Evolutionary conservation across 2,329 filamentous ascomycete species (phyloP).

Genomic region (Epicoccum nigrum): DNA sequence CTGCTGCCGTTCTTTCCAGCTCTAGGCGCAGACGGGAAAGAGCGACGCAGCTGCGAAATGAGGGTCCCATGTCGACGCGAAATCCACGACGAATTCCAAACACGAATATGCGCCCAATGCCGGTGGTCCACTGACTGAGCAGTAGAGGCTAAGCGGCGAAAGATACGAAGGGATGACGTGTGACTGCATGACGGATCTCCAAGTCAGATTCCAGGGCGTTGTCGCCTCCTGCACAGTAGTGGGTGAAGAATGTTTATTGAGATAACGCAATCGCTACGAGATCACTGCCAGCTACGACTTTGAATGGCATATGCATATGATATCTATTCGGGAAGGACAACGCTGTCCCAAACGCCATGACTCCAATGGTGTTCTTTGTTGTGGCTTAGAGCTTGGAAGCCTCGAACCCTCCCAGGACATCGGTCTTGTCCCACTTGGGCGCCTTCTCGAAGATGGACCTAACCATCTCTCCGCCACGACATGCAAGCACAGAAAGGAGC

Average conservation of each 20-base stretch:
- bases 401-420: constrained; percentile 35
- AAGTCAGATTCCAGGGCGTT: neutral
- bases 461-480: constrained; percentile 78
- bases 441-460: constrained; percentile 69
- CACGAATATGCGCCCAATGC: neutral
- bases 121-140: neutral
- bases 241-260: constrained; percentile 3
- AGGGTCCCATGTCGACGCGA: constrained; percentile 6
- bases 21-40: constrained; percentile 15
- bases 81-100: neutral
- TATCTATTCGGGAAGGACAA: neutral
- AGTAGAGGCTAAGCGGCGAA: neutral
- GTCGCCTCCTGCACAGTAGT: neutral
- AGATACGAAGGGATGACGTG: constrained; percentile 12
- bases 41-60: constrained; percentile 18
- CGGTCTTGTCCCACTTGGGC: constrained; percentile 32
- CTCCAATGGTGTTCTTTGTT: neutral
- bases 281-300: neutral
- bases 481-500: constrained; percentile 77
- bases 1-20: constrained; percentile 11
- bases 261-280: constrained; percentile 3
- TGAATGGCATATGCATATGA: too few species aligned
- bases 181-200: constrained; percentile 1
- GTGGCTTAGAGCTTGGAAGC: constrained; percentile 9
- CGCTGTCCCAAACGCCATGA: constrained; percentile 6